phyloP scores from a whole-genome alignment of 2,329 filamentous ascomycete species.

The Fusarium continuum region DNA sequence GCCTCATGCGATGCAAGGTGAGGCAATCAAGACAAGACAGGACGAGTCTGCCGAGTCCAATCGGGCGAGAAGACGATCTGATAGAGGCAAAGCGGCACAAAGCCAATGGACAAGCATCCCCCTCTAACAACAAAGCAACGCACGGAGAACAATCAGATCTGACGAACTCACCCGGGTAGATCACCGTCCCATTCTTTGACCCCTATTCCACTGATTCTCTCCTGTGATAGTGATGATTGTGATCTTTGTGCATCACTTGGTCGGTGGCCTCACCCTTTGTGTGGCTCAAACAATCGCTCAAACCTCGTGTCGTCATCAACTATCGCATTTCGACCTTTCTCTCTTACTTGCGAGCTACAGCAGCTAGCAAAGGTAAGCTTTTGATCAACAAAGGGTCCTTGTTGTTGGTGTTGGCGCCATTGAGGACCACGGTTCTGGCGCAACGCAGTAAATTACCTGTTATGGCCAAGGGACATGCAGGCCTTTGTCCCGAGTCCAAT shows the following conservation, averaged over 20 bases:
- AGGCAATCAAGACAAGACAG: constrained; percentile 12
- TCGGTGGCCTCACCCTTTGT: constrained; percentile 9
- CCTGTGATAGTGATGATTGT: not conserved
- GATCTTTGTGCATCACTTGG: constrained; percentile 9
- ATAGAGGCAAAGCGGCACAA: constrained; percentile 6
- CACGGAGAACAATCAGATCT: constrained; percentile 22
- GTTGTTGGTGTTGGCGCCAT: not conserved
- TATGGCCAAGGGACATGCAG: not conserved
- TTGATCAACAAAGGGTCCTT: constrained; percentile 14
- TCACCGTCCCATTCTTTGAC: constrained; percentile 11
- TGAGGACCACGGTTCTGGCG: constrained; percentile 10
- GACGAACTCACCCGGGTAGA: constrained; percentile 5
- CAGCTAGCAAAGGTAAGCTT: not conserved
- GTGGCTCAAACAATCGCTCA: constrained; percentile 18
- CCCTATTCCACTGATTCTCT: constrained; percentile 9
- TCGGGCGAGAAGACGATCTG: constrained; percentile 3
- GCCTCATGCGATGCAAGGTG: constrained; percentile 4
- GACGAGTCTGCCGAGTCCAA: constrained; percentile 9
- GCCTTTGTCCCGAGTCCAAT: constrained; percentile 3
- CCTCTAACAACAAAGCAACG: constrained; percentile 21
- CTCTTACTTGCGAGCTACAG: too few relatives aligned
- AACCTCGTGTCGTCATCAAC: constrained; percentile 19
- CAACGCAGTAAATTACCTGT: not conserved
- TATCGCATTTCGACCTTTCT: constrained; percentile 3
- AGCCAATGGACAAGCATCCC: constrained; percentile 27